Evolutionary conservation across 2,329 filamentous ascomycete genomes (phyloP).

Genomic region (Curvularia hawaiiensis): DNA sequence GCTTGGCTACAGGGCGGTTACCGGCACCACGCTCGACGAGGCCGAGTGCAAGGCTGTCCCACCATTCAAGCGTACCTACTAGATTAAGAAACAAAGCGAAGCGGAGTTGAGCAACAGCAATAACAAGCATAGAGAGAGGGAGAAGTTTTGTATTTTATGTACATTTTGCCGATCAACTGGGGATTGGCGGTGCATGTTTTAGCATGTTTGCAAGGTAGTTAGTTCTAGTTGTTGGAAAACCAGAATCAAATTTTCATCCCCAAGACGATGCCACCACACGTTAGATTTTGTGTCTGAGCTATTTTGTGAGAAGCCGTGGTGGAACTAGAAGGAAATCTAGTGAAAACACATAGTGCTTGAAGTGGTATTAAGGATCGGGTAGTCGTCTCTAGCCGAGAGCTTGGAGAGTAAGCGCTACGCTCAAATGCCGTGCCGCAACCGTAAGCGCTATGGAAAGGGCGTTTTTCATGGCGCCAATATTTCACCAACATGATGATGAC

Average conservation of each 20-base stretch:
- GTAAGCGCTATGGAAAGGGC: neutral
- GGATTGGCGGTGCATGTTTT: slow-evolving; percentile 19
- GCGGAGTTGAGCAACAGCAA: neutral
- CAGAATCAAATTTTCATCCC: neutral
- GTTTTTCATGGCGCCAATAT: neutral
- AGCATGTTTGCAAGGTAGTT: slow-evolving; percentile 9
- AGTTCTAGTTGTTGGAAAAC: neutral
- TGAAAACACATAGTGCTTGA: neutral
- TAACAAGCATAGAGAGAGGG: slow-evolving; percentile 7
- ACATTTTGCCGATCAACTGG: slow-evolving; percentile 36
- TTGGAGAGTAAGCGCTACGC: neutral
- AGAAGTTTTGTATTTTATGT: slow-evolving; percentile 43
- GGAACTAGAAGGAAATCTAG: no score
- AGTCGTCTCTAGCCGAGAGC: neutral
- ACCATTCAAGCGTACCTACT: slow-evolving; percentile 94
- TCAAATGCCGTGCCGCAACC: neutral
- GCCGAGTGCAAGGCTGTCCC: slow-evolving; percentile 95
- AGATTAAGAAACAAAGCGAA: slow-evolving; percentile 45
- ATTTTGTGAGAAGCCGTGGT: no score
- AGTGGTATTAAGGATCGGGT: neutral
- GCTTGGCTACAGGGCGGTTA: slow-evolving; percentile 83
- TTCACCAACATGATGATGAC: no score
- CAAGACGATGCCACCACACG: no score
- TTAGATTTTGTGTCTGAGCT: no score
- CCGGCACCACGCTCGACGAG: slow-evolving; percentile 85